Percentiles rank a stretch among this genome's conserved stretches.
These are phyloP conservation scores for Pseudogymnoascus sp. DNA, from an alignment of 2,329 filamentous ascomycete species.

Conservation along the genomic window DNA sequence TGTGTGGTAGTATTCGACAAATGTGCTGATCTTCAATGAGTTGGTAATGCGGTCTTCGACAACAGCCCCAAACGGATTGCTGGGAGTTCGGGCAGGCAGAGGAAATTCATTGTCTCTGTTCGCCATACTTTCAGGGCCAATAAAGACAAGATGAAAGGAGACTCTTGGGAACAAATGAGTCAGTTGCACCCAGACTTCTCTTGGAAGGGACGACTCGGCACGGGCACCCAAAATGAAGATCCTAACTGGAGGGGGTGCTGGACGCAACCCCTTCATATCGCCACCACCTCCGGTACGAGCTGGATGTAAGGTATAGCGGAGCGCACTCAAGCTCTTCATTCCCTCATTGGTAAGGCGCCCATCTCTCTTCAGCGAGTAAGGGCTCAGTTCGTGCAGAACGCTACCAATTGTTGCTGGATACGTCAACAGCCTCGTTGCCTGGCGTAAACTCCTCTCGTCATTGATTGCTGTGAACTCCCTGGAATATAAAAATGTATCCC, in stretches of 20 bases:
- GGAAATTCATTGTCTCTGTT: slow-evolving; percentile 92
- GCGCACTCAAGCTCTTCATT: slow-evolving; percentile 82
- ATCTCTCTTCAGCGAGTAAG: slow-evolving; percentile 69
- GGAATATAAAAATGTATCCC: slow-evolving; percentile 94
- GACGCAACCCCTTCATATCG: slow-evolving; percentile 68
- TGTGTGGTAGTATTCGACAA: slow-evolving; percentile 96
- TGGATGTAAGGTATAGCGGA: slow-evolving; percentile 90
- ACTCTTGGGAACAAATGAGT: slow-evolving; percentile 90
- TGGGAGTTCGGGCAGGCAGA: slow-evolving; percentile 71
- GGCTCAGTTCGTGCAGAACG: slow-evolving; percentile 86
- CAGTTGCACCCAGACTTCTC: slow-evolving; percentile 88
- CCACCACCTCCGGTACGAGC: slow-evolving; percentile 66
- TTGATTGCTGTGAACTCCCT: slow-evolving; percentile 87
- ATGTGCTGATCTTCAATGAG: slow-evolving; percentile 93
- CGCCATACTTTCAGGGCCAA: slow-evolving; percentile 91
- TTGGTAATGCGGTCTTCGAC: slow-evolving; percentile 84
- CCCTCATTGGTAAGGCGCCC: slow-evolving; percentile 78
- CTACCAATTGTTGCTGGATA: slow-evolving; percentile 90
- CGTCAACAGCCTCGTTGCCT: slow-evolving; percentile 85
- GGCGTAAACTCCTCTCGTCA: slow-evolving; percentile 79
- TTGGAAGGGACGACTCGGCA: slow-evolving; percentile 92
- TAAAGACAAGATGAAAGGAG: slow-evolving; percentile 85
- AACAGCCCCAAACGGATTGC: slow-evolving; percentile 88
- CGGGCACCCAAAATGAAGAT: slow-evolving; percentile 90
- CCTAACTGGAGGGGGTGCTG: slow-evolving; percentile 78